Base-by-base conservation (phyloP, 192 early-diverging fungal species). In the Rhizophagus sp. region DNA sequence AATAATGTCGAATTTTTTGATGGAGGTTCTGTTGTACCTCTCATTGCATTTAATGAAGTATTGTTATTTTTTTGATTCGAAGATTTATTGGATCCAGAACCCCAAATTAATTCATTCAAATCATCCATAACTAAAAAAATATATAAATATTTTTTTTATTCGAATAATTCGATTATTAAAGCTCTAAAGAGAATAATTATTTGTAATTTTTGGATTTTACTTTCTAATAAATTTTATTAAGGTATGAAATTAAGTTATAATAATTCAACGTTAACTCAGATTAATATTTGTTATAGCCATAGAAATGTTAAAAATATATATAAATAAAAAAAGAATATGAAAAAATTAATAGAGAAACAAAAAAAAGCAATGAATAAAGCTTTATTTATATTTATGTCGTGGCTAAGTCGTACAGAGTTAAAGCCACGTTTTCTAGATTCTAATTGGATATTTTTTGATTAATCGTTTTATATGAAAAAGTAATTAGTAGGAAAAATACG, bases 31-130 rank as follows among this genome's bases (percentile, higher is more conserved):
- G 27, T 15, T 41, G 22, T 41, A n/a, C 34, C 39, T 36, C 39
- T 39, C 41, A 71, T 39, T 34, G 44, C 36, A 27, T 57, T 74
- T 49, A 49, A 74, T 49, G 73, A 11, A 49, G 47, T 12, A 27
- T 30, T 74, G 17, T 74, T 49, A 17, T 19, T 52, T 52, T 30
- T 49, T 57, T 39, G 41, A 57, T 10, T 57, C 1, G 3, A 22
- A 57, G 73, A 33, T 74, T 36, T 74, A 11, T 24, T 57, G 4
- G 47, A 33, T 15, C n/a, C 24, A 49, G 47, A 52, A 61, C 41
- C 27, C 73, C 73, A 74, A 49, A 52, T 74, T 47, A 74, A 34
- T 6, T 74, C 73, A 61, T 74, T 52, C 11, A 74, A 27, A 61
- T 74, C 73, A 24, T 74, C 73, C 73, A 74, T 74, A 24, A 36